Evolutionary conservation across 345 rosid genomes (phyloP).

Genomic region (Gossypium sturtianum): DNA sequence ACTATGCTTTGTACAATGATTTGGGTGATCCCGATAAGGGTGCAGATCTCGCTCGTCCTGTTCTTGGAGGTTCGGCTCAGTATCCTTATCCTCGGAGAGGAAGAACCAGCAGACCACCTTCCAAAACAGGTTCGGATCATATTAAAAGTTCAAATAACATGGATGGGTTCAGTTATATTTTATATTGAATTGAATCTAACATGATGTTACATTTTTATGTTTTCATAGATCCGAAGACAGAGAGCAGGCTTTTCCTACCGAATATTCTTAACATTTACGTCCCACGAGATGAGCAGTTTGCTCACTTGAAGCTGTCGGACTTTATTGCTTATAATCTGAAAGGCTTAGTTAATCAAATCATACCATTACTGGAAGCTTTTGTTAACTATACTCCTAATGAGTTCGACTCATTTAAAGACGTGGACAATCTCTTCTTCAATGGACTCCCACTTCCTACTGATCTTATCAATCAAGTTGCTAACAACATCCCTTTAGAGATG

Average conservation of each 20-base stretch:
- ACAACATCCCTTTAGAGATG: constrained; percentile 39
- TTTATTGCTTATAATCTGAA: constrained; percentile 42
- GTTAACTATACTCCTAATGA: constrained; percentile 41
- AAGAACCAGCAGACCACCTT: constrained; percentile 55
- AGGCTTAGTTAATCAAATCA: constrained; percentile 42
- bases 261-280: constrained; percentile 44
- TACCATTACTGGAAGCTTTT: constrained; percentile 46
- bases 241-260: constrained; percentile 32
- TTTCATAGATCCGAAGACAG: not conserved
- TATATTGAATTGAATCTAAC: not conserved
- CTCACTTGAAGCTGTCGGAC: constrained; percentile 44
- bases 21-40: constrained; percentile 42
- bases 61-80: constrained; percentile 63
- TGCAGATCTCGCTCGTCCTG: constrained; percentile 39
- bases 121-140: constrained; percentile 15
- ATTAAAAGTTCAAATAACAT: no score
- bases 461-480: constrained; percentile 21
- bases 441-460: constrained; percentile 44
- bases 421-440: constrained; percentile 47
- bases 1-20: constrained; percentile 72
- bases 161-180: no score
- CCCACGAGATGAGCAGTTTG: constrained; percentile 81
- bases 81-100: constrained; percentile 79
- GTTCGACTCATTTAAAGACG: constrained; percentile 54
- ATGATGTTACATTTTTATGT: not conserved